Evolutionary conservation across 495 filamentous ascomycete genomes (phyloP).

Genomic region (Xylona heveae): DNA sequence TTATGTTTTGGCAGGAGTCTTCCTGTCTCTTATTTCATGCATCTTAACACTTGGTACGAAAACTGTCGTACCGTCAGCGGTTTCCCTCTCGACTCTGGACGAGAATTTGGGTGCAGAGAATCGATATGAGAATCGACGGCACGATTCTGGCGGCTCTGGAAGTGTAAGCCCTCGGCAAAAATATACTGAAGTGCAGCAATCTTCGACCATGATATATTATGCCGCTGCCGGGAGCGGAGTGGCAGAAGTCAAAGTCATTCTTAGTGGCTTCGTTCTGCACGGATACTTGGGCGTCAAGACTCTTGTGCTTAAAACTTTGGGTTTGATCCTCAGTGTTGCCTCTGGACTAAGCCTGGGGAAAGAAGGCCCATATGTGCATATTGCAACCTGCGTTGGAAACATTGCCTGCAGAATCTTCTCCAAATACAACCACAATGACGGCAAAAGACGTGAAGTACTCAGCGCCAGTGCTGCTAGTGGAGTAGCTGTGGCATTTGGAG

Average conservation of each 20-base stretch:
- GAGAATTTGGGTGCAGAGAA: constrained; percentile 39
- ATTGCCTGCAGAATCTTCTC: constrained; percentile 79
- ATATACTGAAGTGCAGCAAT: constrained; percentile 8
- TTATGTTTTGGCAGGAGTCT: constrained; percentile 48
- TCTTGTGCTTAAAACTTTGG: constrained; percentile 66
- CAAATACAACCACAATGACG: constrained; percentile 90
- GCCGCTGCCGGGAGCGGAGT: constrained; percentile 92
- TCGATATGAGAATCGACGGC: constrained; percentile 18
- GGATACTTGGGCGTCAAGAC: constrained; percentile 86
- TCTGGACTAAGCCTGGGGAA: constrained; percentile 89
- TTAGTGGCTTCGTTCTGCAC: constrained; percentile 92
- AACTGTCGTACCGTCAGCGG: constrained; percentile 74
- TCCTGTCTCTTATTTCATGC: constrained; percentile 57
- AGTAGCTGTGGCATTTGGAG: constrained; percentile 88
- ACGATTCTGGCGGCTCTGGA: constrained; percentile 20
- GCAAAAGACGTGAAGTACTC: constrained; percentile 72
- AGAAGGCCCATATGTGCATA: constrained; percentile 95
- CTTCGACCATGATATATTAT: constrained; percentile 74
- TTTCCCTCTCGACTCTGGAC: constrained; percentile 70
- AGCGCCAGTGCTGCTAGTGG: constrained; percentile 84
- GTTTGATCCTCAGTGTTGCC: constrained; percentile 68
- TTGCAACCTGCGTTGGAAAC: constrained; percentile 88
- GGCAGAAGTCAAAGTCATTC: constrained; percentile 90
- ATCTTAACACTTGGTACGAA: constrained; percentile 67
- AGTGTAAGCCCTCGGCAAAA: constrained; percentile 13